Evolutionary conservation across 2,329 filamentous ascomycete species (phyloP), one percentile per base, ranked within the genome.

Genomic region (Calonectria multiphialidica): DNA sequence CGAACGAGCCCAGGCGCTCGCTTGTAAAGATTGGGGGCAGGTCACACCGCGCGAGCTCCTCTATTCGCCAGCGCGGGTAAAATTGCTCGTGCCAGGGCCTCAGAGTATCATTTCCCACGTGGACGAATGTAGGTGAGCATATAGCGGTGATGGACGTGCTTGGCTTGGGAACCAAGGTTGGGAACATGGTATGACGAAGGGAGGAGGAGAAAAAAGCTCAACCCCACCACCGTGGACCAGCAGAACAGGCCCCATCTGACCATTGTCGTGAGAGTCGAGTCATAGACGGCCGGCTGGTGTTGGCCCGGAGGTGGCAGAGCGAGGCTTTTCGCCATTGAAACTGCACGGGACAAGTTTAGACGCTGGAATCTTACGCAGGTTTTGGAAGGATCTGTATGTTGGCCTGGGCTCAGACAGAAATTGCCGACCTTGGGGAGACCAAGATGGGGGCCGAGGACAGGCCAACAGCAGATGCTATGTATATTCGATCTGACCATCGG

Each of bases 1-100:
- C 71, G 75, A 71, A 76, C 45, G 72, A 78, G 72, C 72, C 70
- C 66, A 72, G 67, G 47, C 45, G 28, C 70, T 77, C 30, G 70
- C 75, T 72, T 76, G 57, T 57, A 71, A 66, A 50, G 15, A 72
- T 70, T 70, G 68, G 68, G 66, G 76, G 72, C 70, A 75, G 67
- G 68, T 78, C 73, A 75, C 73, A 75, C 47, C 47, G 33, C 28
- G 30, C 10, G 15, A 25, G 40, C 9, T 21, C 5, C 15, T 42
- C 23, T 28, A 33, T 42, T 67, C 35, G 57, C 57, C 61, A 42
- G 45, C 65, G 59, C 70, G 66, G 61, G 62, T 16, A 35, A 50
- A 66, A 73, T 73, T 63, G 55, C 42, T 18, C 25, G 47, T 47
- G 40, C 47, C 18, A 9, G 35, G 53, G 55, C 45, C 55, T 62